Percentiles rank a stretch among this genome's conserved stretches.
Evolutionary conservation across 331 rosid genomes (phyloP).

Genomic region (Malus hybrid): DNA sequence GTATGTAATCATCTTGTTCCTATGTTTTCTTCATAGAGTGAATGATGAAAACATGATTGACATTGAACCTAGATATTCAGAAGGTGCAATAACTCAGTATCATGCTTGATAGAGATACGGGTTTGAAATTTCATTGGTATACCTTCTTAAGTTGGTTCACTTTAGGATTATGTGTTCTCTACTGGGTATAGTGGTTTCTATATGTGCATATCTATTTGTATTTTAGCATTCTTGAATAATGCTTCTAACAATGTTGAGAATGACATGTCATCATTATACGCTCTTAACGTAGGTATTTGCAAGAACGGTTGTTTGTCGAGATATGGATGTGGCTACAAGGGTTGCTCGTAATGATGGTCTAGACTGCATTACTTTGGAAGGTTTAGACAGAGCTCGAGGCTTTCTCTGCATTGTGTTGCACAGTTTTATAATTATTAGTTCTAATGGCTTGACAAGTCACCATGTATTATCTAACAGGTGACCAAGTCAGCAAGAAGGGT

Average conservation of each 20-base stretch:
- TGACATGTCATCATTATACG: constrained; percentile 8
- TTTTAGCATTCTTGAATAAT: not conserved
- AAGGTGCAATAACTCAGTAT: not conserved
- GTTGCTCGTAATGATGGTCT: constrained; percentile 83
- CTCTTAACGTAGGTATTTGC: constrained; percentile 61
- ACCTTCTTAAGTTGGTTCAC: not conserved
- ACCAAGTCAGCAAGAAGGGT: constrained; percentile 98
- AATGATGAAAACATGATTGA: not conserved
- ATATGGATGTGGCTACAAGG: constrained; percentile 89
- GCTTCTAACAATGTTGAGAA: not conserved
- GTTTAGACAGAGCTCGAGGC: constrained; percentile 26
- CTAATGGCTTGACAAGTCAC: constrained; percentile 22
- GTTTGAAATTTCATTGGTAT: not conserved
- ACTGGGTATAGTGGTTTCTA: not conserved
- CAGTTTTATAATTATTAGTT: not conserved
- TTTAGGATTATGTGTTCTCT: not conserved
- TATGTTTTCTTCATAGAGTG: not conserved
- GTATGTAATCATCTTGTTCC: not conserved
- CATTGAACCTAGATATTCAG: not conserved
- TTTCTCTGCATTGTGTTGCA: constrained; percentile 12
- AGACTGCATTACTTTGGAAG: constrained; percentile 97
- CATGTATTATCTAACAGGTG: constrained; percentile 47
- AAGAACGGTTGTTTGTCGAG: constrained; percentile 89
- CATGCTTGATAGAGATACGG: not conserved
- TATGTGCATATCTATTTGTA: not conserved